Percentiles rank a stretch among this genome's conserved stretches.
phyloP scores from a whole-genome alignment of 2,329 filamentous ascomycete genomes.

The Xylaria polymorpha region DNA sequence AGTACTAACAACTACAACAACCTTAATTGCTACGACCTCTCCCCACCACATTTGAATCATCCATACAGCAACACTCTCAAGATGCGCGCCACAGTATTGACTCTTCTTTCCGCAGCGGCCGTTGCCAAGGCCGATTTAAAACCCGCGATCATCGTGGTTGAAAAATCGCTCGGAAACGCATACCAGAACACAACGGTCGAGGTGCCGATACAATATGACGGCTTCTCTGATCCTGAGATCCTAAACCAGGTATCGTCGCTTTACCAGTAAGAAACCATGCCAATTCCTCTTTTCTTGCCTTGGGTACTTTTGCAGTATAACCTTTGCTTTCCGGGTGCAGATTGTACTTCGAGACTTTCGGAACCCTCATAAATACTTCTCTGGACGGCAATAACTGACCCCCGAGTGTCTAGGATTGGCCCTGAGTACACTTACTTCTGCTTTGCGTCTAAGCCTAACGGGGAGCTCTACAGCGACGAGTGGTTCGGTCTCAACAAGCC shows the following conservation, averaged over 20 bases:
- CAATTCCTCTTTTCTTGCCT: not conserved
- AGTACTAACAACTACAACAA: not conserved
- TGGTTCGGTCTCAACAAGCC: conserved; percentile 31
- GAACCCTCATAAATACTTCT: not conserved
- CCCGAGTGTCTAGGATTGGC: not conserved
- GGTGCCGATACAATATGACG: conserved; percentile 8
- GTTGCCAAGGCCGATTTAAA: conserved; percentile 2
- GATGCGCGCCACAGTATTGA: conserved; percentile 28
- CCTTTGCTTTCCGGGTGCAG: not conserved
- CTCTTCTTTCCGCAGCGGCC: conserved; percentile 24
- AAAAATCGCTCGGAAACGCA: conserved; percentile 27
- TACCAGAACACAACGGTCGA: conserved; percentile 29
- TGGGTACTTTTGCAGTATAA: not conserved
- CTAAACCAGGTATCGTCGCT: conserved; percentile 31
- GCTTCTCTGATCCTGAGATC: conserved; percentile 18
- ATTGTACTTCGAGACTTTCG: not conserved
- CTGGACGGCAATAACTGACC: not conserved
- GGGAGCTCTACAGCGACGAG: conserved; percentile 26
- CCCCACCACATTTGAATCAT: not conserved
- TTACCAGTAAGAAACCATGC: conserved; percentile 7
- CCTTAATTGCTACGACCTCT: not conserved
- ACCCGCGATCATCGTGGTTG: conserved; percentile 25
- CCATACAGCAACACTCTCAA: conserved; percentile 10
- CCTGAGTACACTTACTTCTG: conserved; percentile 33
- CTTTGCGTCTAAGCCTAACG: conserved; percentile 31